Conservation (phyloP, 2,329 filamentous ascomycete species). For the Didymosphaeria variabile region DNA sequence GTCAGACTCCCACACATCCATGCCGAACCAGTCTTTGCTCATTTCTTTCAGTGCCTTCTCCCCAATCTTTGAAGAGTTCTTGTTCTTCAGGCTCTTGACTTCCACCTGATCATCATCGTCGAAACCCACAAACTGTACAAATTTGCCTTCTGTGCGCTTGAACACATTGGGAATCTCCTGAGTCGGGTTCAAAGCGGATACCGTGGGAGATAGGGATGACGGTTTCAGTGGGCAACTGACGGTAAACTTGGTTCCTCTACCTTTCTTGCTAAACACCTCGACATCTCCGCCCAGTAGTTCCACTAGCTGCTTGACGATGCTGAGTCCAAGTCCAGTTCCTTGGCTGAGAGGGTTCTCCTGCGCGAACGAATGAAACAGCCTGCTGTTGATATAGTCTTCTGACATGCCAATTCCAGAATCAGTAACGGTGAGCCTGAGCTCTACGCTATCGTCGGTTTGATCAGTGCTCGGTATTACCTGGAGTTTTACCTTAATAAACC, state of each 20-base stretch:
- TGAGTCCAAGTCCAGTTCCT: constrained; percentile 51
- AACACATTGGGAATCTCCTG: constrained; percentile 32
- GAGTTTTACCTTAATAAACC: constrained; percentile 49
- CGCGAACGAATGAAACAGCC: constrained; percentile 50
- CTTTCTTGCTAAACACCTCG: constrained; percentile 47
- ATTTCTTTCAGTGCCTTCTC: constrained; percentile 44
- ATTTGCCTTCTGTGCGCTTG: constrained; percentile 42
- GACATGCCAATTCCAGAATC: constrained; percentile 55
- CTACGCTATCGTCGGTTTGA: constrained; percentile 34
- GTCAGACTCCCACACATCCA: constrained; percentile 33
- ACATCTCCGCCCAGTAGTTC: constrained; percentile 49
- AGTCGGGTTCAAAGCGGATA: constrained; percentile 32
- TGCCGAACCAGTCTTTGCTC: constrained; percentile 48
- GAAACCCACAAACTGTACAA: constrained; percentile 45
- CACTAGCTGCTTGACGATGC: constrained; percentile 51
- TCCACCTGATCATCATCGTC: constrained; percentile 43
- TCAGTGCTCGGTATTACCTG: constrained; percentile 36
- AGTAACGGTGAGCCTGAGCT: constrained; percentile 44
- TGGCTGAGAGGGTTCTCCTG: constrained; percentile 51
- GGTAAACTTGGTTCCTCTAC: constrained; percentile 48
- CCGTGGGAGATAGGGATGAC: constrained; percentile 41
- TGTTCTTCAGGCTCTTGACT: constrained; percentile 41
- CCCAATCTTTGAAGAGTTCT: constrained; percentile 40
- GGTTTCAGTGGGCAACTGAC: constrained; percentile 47
- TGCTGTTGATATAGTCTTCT: constrained; percentile 48